A percentile compares a stretch with the other conserved stretches of the same genome.
phyloP scores from a whole-genome alignment of 2,329 filamentous ascomycete species.

The Orbilia javanica region DNA sequence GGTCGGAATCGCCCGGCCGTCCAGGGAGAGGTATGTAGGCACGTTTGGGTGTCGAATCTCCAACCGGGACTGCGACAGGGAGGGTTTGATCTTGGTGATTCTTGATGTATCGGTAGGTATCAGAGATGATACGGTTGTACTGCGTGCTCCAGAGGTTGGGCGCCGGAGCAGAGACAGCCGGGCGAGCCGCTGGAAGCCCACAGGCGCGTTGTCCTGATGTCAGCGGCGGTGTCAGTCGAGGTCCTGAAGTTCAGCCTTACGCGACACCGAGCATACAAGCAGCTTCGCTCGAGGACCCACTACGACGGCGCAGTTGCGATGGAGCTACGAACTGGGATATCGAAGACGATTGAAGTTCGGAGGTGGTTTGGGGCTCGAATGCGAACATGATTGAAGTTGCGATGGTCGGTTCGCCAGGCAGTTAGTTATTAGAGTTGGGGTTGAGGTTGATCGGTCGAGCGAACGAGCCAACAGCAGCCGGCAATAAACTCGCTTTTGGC shows the following conservation, averaged over 20 bases:
- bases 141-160: no score
- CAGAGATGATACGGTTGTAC: not conserved
- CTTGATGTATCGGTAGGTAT: not conserved
- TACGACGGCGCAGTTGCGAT: not conserved
- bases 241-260: not conserved
- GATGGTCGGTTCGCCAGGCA: no score
- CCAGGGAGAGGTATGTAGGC: not conserved
- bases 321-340: not conserved
- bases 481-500: not conserved
- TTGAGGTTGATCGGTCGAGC: not conserved
- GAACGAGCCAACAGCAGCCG: no score
- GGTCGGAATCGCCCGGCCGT: not conserved
- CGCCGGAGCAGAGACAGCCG: not conserved
- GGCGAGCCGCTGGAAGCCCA: not conserved
- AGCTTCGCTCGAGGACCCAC: not conserved
- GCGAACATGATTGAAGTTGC: not conserved
- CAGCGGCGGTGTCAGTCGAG: not conserved
- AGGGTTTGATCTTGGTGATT: not conserved
- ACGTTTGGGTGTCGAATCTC: not conserved
- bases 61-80: not conserved
- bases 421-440: not conserved
- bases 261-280: not conserved
- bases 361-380: not conserved
- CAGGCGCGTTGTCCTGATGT: conserved; percentile 21
- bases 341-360: not conserved